A percentile compares a stretch with the other conserved stretches of the same genome.
Conservation (phyloP, 768 basidiomycete species). For the Amyloporia xantha region DNA sequence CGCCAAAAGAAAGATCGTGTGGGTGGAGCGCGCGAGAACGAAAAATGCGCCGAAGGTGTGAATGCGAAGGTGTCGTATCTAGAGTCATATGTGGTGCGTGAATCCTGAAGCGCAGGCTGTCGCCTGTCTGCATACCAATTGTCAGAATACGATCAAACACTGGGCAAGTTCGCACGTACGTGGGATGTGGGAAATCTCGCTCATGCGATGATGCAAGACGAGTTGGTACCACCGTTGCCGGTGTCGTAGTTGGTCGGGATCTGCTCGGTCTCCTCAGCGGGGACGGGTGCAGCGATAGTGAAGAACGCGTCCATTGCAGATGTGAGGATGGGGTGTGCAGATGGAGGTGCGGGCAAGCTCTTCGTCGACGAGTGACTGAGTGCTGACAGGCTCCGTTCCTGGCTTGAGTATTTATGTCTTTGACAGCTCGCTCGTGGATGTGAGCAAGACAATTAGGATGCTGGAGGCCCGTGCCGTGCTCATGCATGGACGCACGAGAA, state of each 20-base stretch:
- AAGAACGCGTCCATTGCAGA: constrained; percentile 18
- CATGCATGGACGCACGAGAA: background rate
- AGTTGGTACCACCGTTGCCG: constrained; percentile 2
- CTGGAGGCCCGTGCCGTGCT: background rate
- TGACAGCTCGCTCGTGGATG: background rate
- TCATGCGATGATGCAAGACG: constrained; percentile 11
- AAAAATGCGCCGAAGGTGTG: too few relatives aligned
- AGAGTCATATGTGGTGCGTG: too few relatives aligned
- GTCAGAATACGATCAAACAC: too few relatives aligned
- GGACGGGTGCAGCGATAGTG: constrained; percentile 15
- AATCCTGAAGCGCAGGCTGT: too few relatives aligned
- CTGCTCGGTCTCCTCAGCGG: constrained; percentile 11
- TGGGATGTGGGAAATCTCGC: background rate
- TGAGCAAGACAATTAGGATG: constrained; percentile 1
- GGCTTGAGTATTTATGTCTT: background rate
- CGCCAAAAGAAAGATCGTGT: too few relatives aligned
- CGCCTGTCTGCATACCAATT: too few relatives aligned
- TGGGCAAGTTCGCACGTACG: too few relatives aligned
- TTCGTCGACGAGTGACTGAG: background rate
- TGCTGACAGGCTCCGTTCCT: background rate
- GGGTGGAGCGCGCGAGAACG: too few relatives aligned
- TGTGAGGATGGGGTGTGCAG: background rate
- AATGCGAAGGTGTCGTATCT: too few relatives aligned
- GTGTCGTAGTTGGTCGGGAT: constrained; percentile 12
- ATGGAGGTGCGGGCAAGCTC: background rate